phyloP scores from a whole-genome alignment of 73 alveolate genomes.

The Paramecium octaurelia region DNA sequence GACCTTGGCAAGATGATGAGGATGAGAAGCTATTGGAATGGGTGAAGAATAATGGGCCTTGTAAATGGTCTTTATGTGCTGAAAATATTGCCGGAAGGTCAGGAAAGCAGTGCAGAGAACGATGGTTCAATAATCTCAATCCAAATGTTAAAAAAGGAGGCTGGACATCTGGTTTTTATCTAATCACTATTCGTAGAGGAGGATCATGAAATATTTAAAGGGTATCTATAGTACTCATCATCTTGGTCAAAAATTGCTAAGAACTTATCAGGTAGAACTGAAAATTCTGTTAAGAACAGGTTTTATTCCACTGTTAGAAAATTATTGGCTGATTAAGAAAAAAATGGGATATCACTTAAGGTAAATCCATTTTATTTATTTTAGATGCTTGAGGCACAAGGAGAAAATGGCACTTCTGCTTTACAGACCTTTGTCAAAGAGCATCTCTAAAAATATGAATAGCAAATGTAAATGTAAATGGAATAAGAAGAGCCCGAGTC shows the following conservation, averaged over 20 bases:
- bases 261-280: conserved; percentile 60
- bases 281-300: conserved; percentile 61
- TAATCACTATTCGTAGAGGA: conserved; percentile 40
- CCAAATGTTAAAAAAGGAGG: conserved; percentile 91
- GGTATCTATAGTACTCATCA: conserved; percentile 36
- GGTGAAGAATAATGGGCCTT: conserved; percentile 78
- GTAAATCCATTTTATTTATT: neutral
- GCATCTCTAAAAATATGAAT: neutral
- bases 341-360: conserved; percentile 35
- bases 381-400: conserved; percentile 14
- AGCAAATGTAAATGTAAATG: neutral
- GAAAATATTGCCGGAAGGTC: conserved; percentile 75
- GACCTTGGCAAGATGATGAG: conserved; percentile 85
- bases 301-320: conserved; percentile 62
- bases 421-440: neutral
- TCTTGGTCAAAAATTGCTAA: conserved; percentile 61
- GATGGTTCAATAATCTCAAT: conserved; percentile 94
- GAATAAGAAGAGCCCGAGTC: conserved; percentile 8
- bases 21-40: conserved; percentile 71
- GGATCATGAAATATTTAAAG: conserved; percentile 56
- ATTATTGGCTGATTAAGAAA: conserved; percentile 58
- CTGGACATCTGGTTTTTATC: conserved; percentile 69
- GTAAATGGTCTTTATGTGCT: conserved; percentile 75
- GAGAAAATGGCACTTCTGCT: conserved; percentile 38
- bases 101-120: conserved; percentile 96